phyloP scores from a whole-genome alignment of 2,329 filamentous ascomycete genomes.

The Penicillium oxalicum region DNA sequence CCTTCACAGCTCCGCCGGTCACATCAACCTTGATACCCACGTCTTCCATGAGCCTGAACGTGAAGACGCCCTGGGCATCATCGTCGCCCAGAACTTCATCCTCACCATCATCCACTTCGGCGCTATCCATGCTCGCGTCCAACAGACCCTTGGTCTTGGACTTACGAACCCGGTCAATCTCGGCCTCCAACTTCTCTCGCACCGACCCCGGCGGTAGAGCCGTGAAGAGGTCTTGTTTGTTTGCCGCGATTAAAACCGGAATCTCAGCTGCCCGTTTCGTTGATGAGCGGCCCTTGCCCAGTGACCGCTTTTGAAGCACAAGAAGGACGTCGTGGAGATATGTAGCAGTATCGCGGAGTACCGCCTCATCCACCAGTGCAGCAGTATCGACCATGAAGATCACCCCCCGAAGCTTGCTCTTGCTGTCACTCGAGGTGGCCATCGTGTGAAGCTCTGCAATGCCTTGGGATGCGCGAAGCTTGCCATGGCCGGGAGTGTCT shows the following conservation, averaged over 20 bases:
- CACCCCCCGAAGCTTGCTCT: constrained; percentile 57
- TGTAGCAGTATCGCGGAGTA: constrained; percentile 65
- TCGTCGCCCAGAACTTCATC: constrained; percentile 74
- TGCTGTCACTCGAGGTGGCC: constrained; percentile 29
- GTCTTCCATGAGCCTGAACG: constrained; percentile 75
- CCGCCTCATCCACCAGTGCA: constrained; percentile 45
- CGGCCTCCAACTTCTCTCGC: constrained; percentile 66
- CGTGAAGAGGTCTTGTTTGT: constrained; percentile 94
- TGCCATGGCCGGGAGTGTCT: constrained; percentile 93
- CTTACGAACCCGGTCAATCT: constrained; percentile 70
- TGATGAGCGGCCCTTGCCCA: constrained; percentile 45
- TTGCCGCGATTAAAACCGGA: constrained; percentile 78
- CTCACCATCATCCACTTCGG: constrained; percentile 58
- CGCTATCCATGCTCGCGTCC: constrained; percentile 63
- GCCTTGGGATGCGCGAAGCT: constrained; percentile 64
- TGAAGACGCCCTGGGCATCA: constrained; percentile 70
- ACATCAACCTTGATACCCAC: constrained; percentile 75
- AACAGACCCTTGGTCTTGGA: constrained; percentile 74
- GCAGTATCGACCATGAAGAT: constrained; percentile 88
- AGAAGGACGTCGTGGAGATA: constrained; percentile 91
- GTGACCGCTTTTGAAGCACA: constrained; percentile 66
- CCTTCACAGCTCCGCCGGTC: constrained; percentile 60
- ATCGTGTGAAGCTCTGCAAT: constrained; percentile 36
- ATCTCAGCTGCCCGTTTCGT: constrained; percentile 56
- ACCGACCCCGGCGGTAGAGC: constrained; percentile 75